Percentiles rank a stretch among this genome's conserved stretches.
phyloP scores from a whole-genome alignment of 305 asterid species.

The Solanum hybrid region DNA sequence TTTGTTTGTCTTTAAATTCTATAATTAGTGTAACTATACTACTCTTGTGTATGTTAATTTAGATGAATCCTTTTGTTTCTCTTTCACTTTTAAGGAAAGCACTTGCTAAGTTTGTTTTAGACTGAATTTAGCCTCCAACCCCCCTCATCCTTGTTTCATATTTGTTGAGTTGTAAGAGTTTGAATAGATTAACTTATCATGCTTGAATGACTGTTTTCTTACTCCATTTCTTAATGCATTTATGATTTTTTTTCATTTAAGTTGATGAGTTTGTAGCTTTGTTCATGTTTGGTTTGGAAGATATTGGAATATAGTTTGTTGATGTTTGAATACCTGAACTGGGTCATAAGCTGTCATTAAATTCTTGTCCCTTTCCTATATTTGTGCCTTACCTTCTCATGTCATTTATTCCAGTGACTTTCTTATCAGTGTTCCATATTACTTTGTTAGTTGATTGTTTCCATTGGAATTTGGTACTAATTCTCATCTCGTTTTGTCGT shows the following conservation, averaged over 20 bases:
- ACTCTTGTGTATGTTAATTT: not conserved
- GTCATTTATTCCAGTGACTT: not conserved
- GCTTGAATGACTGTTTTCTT: not conserved
- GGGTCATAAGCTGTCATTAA: not conserved
- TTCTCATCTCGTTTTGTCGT: not conserved
- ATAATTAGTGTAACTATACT: not conserved
- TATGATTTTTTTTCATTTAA: not conserved
- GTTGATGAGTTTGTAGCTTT: not conserved
- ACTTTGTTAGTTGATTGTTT: not conserved
- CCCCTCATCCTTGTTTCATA: not conserved
- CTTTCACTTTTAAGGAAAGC: not conserved
- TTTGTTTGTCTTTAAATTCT: not conserved
- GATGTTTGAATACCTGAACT: not conserved
- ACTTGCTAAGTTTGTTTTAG: not conserved
- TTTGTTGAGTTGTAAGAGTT: not conserved
- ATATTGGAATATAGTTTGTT: not conserved
- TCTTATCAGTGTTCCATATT: not conserved
- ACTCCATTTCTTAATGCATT: not conserved
- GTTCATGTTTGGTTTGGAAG: not conserved
- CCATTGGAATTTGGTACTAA: not conserved
- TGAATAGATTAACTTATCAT: not conserved
- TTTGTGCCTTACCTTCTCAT: not conserved
- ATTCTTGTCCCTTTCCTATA: not conserved
- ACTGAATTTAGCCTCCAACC: not conserved
- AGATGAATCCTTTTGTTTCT: not conserved